Conservation (phyloP, 192 early-diverging fungal species). For the Coemansia reversa region DNA sequence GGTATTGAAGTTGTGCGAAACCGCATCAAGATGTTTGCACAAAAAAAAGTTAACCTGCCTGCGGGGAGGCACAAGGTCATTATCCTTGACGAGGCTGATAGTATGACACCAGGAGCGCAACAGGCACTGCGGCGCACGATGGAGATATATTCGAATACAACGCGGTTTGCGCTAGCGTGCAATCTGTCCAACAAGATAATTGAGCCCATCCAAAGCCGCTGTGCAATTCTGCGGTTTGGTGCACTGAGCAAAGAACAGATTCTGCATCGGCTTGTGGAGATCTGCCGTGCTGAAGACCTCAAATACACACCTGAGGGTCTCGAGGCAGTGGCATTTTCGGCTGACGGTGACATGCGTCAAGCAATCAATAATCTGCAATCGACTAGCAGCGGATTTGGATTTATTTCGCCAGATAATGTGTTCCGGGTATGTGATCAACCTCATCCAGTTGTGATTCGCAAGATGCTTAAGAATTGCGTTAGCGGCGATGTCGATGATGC, state of each 20-base stretch:
- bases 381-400: conserved; percentile 81
- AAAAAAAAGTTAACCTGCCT: conserved; percentile 95
- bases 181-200: conserved; percentile 97
- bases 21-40: conserved; percentile 97
- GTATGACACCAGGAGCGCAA: conserved; percentile 96
- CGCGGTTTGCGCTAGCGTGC: conserved; percentile 95
- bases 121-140: conserved; percentile 97
- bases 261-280: conserved; percentile 73
- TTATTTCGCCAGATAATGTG: conserved; percentile 85
- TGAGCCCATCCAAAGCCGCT: conserved; percentile 95
- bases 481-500: conserved; percentile 71
- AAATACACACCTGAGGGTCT: conserved; percentile 84
- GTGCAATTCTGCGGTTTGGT: conserved; percentile 86
- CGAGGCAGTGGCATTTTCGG: conserved; percentile 91
- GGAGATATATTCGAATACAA: conserved; percentile 96
- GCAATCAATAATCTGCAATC: conserved; percentile 96
- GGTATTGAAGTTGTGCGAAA: conserved; percentile 96
- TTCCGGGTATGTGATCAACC: conserved; percentile 98
- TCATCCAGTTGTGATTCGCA: conserved; percentile 77
- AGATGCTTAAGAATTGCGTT: conserved; percentile 73
- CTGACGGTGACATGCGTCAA: conserved; percentile 98
- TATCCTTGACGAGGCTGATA: conserved; percentile 99
- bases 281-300: conserved; percentile 83
- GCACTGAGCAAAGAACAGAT: conserved; percentile 80
- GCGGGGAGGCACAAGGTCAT: conserved; percentile 83